A percentile compares a stretch with the other conserved stretches of the same genome.
These are phyloP conservation scores for Trametes coccinea DNA, from an alignment of 768 basidiomycete species.

Conservation along the genomic window DNA sequence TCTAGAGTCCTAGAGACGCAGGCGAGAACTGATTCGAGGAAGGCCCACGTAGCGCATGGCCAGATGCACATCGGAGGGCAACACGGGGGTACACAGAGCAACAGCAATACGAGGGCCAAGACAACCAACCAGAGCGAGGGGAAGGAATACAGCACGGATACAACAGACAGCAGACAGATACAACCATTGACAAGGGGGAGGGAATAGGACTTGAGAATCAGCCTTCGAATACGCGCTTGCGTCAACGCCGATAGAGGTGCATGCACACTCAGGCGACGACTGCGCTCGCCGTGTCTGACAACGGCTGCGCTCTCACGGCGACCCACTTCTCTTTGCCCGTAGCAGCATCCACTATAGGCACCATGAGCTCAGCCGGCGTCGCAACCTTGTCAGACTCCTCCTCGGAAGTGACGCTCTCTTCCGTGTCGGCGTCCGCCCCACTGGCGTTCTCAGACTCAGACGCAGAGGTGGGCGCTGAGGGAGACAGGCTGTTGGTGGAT, in stretches of 20 bases:
- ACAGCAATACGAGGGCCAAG: not conserved
- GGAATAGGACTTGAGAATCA: not conserved
- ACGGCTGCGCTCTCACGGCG: slow-evolving; percentile 57
- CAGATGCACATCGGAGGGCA: slow-evolving; percentile 4
- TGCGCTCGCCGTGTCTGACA: not conserved
- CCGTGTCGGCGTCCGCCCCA: slow-evolving; percentile 69
- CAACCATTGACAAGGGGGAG: not conserved
- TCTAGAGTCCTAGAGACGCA: slow-evolving; percentile 10
- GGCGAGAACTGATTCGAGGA: not conserved
- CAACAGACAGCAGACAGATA: slow-evolving; percentile 2
- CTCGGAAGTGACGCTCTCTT: slow-evolving; percentile 76
- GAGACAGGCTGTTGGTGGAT: slow-evolving; percentile 18
- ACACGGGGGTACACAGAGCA: not conserved
- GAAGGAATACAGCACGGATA: slow-evolving; percentile 13
- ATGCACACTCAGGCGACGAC: no score
- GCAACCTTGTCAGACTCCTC: slow-evolving; percentile 53
- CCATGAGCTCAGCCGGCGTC: slow-evolving; percentile 4
- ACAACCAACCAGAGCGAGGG: slow-evolving; percentile 10
- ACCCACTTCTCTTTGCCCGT: slow-evolving; percentile 71
- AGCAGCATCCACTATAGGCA: slow-evolving; percentile 25
- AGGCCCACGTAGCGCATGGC: not conserved
- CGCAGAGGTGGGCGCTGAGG: slow-evolving; percentile 25
- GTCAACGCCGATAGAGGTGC: no score
- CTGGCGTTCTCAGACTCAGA: slow-evolving; percentile 52
- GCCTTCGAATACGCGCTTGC: no score